phyloP scores from a whole-genome alignment of 306 rosid genomes.

The Castanea crenata region DNA sequence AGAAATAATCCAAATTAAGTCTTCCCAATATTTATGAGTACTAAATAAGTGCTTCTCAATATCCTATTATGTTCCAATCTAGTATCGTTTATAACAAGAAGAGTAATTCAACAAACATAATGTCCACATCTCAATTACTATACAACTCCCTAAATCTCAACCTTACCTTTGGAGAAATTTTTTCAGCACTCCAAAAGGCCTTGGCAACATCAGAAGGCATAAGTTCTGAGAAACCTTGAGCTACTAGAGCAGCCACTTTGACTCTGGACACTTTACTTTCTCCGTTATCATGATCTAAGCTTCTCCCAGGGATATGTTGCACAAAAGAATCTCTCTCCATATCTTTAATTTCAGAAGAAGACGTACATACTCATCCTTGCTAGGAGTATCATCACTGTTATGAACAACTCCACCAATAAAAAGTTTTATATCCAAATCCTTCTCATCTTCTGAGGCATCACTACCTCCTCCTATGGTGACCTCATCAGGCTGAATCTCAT shows the following conservation, averaged over 20 bases:
- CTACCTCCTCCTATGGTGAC: slow-evolving; percentile 57
- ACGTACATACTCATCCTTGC: slow-evolving; percentile 71
- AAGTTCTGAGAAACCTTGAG: slow-evolving; percentile 81
- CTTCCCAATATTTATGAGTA: background rate
- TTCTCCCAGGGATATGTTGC: slow-evolving; percentile 68
- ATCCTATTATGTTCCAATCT: background rate
- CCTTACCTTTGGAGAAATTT: slow-evolving; percentile 90
- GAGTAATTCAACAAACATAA: background rate
- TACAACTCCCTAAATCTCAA: slow-evolving; percentile 2
- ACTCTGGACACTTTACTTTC: slow-evolving; percentile 61
- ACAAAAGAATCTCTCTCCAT: slow-evolving; percentile 79
- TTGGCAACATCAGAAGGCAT: slow-evolving; percentile 95
- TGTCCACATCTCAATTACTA: background rate
- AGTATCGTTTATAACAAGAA: background rate
- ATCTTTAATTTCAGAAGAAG: slow-evolving; percentile 78
- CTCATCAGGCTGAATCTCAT: slow-evolving; percentile 67
- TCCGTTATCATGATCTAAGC: slow-evolving; percentile 48
- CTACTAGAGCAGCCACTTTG: slow-evolving; percentile 80
- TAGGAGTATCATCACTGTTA: slow-evolving; percentile 66
- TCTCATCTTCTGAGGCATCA: slow-evolving; percentile 60
- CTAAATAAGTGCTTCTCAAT: background rate
- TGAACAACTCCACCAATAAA: slow-evolving; percentile 89
- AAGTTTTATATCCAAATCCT: slow-evolving; percentile 83
- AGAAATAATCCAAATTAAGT: background rate
- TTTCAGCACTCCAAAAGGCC: slow-evolving; percentile 80